Evolutionary conservation across 768 basidiomycete genomes (phyloP).

Genomic region (Sporobolomyces pararoseus): DNA sequence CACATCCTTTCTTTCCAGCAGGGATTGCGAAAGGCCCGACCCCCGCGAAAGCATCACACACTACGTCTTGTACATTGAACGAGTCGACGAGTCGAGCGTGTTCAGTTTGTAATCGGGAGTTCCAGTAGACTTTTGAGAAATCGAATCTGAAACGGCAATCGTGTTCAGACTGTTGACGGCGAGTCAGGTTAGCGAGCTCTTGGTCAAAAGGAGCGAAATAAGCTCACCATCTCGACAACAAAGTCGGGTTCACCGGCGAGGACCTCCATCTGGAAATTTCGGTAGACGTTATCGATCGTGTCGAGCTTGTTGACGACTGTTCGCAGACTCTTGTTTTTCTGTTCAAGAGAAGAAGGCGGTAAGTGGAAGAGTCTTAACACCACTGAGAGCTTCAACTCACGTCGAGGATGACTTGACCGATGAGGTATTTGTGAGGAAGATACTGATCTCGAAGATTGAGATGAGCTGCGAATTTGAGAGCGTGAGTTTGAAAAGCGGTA

Average conservation of each 20-base stretch:
- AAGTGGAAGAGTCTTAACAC: background rate
- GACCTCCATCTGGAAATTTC: conserved; percentile 94
- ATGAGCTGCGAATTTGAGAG: conserved; percentile 62
- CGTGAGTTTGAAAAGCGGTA: background rate
- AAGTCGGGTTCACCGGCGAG: conserved; percentile 85
- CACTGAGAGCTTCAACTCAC: conserved; percentile 54
- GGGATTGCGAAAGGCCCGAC: conserved; percentile 96
- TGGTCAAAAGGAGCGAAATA: background rate
- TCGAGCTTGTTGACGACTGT: conserved; percentile 96
- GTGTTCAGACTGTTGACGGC: conserved; percentile 82
- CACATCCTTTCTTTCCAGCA: conserved; percentile 79
- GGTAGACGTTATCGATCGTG: conserved; percentile 75
- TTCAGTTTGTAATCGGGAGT: conserved; percentile 86
- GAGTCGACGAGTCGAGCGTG: conserved; percentile 75
- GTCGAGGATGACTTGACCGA: conserved; percentile 88
- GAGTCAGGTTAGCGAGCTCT: background rate
- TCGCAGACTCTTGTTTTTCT: conserved; percentile 80
- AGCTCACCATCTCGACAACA: conserved; percentile 76
- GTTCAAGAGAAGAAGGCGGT: background rate
- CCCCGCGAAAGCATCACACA: conserved; percentile 93
- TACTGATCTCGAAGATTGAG: conserved; percentile 86
- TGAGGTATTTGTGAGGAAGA: conserved; percentile 81
- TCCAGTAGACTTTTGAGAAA: conserved; percentile 96
- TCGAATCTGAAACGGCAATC: conserved; percentile 87
- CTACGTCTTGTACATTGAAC: conserved; percentile 66